Percentiles rank a stretch among this genome's conserved stretches.
phyloP scores from a whole-genome alignment of 2,329 filamentous ascomycete species.

The Coniochaeta sp. region DNA sequence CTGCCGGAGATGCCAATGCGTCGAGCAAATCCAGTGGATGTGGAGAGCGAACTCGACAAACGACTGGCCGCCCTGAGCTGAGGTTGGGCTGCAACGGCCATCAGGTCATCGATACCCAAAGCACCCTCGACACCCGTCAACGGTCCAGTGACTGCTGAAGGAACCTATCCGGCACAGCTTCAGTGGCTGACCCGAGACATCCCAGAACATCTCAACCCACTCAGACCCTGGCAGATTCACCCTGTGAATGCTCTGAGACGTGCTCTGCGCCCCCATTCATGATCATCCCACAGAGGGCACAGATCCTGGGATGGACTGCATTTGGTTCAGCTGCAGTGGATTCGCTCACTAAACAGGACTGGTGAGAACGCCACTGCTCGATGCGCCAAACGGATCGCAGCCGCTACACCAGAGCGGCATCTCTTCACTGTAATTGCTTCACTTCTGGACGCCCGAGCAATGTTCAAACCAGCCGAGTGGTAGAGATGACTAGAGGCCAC shows the following conservation, averaged over 20 bases:
- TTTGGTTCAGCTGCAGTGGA: background rate
- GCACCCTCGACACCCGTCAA: constrained; percentile 2
- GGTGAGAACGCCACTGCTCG: background rate
- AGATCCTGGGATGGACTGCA: no score
- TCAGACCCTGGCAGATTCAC: background rate
- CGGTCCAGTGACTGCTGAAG: constrained; percentile 3
- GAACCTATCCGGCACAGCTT: background rate
- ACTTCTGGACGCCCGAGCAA: no score
- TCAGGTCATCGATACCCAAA: constrained; percentile 24
- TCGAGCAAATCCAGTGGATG: constrained; percentile 17
- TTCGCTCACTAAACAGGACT: background rate
- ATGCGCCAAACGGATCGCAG: background rate
- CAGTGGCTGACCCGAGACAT: background rate
- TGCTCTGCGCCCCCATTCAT: background rate
- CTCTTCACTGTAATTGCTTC: background rate
- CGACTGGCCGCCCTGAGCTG: constrained; percentile 15
- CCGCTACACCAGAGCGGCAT: background rate
- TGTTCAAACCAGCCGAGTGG: no score
- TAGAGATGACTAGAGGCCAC: no score
- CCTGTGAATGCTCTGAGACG: background rate
- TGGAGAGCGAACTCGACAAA: constrained; percentile 7
- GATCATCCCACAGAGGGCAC: background rate
- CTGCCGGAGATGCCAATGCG: constrained; percentile 7
- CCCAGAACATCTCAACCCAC: background rate
- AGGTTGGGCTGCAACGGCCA: constrained; percentile 24